Evolutionary conservation across 192 early-diverging fungal species (phyloP).

Genomic region (Podila minutissima): DNA sequence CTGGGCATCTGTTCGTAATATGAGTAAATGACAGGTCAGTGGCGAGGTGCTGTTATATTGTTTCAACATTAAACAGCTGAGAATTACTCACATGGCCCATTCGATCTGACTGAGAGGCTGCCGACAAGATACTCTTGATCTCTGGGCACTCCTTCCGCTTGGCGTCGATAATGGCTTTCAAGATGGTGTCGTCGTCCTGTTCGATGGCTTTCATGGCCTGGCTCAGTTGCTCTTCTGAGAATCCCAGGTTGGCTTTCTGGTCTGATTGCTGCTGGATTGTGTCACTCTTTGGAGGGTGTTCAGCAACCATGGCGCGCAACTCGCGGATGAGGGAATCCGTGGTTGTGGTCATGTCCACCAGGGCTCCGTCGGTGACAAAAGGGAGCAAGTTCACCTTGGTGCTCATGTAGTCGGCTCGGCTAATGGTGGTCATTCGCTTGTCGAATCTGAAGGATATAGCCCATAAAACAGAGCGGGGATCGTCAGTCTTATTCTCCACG

Average conservation of each 20-base stretch:
- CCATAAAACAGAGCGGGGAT: not conserved
- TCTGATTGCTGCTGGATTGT: conserved; percentile 14
- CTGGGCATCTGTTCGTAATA: conserved; percentile 17
- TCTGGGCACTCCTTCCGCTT: conserved; percentile 22
- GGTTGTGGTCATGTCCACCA: conserved; percentile 30
- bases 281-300: conserved; percentile 20
- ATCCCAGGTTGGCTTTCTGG: conserved; percentile 16
- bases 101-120: conserved; percentile 18
- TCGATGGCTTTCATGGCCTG: conserved; percentile 47
- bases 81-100: conserved; percentile 24
- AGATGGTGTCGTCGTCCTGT: conserved; percentile 40
- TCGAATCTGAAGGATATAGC: conserved; percentile 51
- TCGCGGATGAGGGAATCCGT: conserved; percentile 41
- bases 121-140: conserved; percentile 6
- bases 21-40: too few relatives aligned
- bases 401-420: conserved; percentile 53
- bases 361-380: conserved; percentile 51
- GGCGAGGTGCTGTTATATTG: too few relatives aligned
- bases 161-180: conserved; percentile 34
- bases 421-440: conserved; percentile 53
- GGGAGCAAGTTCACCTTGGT: conserved; percentile 59
- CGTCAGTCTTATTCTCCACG: too few relatives aligned
- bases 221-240: conserved; percentile 41
- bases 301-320: conserved; percentile 27
- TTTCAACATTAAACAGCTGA: not conserved